These are phyloP conservation scores for Podospora pseudopauciseta DNA, from an alignment of 495 filamentous ascomycete genomes.

Conservation along the genomic window DNA sequence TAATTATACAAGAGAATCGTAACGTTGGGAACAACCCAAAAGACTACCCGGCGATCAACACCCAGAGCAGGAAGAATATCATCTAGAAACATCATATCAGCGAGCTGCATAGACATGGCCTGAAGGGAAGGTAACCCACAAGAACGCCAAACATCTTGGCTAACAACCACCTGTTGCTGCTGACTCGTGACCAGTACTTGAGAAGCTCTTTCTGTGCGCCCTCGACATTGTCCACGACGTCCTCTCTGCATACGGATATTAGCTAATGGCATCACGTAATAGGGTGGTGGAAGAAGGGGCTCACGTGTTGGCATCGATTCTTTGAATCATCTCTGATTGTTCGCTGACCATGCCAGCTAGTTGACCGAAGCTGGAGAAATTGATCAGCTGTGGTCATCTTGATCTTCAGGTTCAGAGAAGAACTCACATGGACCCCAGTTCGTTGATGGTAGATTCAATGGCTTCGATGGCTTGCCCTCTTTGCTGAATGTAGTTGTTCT, in stretches of 20 bases:
- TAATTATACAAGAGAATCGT: constrained; percentile 8
- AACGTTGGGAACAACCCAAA: background rate
- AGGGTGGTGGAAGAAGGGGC: background rate
- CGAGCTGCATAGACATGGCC: constrained; percentile 16
- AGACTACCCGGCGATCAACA: constrained; percentile 37
- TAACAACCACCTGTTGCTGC: constrained; percentile 91
- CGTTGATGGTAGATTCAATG: constrained; percentile 91
- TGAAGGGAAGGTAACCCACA: constrained; percentile 48
- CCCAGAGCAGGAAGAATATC: constrained; percentile 38
- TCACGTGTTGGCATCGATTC: constrained; percentile 86
- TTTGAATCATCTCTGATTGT: constrained; percentile 90
- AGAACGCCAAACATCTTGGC: constrained; percentile 97
- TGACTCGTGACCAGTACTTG: constrained; percentile 94
- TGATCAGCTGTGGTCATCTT: background rate
- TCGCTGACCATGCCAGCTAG: constrained; percentile 96
- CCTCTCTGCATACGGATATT: constrained; percentile 57
- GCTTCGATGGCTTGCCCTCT: constrained; percentile 94
- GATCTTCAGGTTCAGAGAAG: background rate
- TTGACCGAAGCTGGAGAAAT: constrained; percentile 64
- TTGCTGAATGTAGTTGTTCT: constrained; percentile 87
- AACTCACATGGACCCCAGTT: constrained; percentile 74
- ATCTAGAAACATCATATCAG: constrained; percentile 17
- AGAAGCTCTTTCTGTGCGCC: constrained; percentile 90
- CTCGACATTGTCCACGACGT: constrained; percentile 89
- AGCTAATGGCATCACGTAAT: constrained; percentile 4